These are phyloP conservation scores for Mortierella sp. DNA, from an alignment of 371 early-diverging fungal genomes.

Conservation along the genomic window DNA sequence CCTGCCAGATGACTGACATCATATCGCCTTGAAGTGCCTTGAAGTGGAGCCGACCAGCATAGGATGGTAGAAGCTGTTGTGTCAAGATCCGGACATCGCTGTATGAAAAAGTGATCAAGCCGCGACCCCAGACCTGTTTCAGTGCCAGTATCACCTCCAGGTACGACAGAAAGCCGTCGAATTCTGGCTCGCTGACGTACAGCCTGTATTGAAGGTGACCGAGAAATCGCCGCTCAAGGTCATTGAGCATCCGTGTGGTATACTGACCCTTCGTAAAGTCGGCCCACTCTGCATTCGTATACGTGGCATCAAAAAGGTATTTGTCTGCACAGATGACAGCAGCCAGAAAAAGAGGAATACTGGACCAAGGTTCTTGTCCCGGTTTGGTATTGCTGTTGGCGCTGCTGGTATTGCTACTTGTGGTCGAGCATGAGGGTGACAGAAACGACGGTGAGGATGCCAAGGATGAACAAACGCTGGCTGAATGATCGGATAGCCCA, in stretches of 20 bases:
- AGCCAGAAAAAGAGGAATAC: constrained; percentile 50
- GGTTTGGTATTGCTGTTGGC: neutral
- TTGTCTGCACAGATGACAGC: constrained; percentile 54
- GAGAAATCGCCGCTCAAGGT: constrained; percentile 61
- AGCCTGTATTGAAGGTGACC: constrained; percentile 57
- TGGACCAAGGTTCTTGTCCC: constrained; percentile 33
- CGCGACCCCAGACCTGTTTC: constrained; percentile 53
- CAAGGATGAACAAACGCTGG: neutral
- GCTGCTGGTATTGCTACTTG: neutral
- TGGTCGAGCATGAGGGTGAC: neutral
- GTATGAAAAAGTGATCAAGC: constrained; percentile 56
- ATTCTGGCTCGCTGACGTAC: constrained; percentile 59
- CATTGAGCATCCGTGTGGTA: constrained; percentile 60
- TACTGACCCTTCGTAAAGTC: constrained; percentile 63
- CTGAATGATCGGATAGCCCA: neutral
- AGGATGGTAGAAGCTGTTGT: constrained; percentile 57
- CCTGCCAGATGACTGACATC: constrained; percentile 44
- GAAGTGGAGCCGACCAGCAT: constrained; percentile 60
- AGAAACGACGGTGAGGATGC: neutral
- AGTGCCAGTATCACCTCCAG: constrained; percentile 61
- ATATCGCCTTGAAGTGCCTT: constrained; percentile 44
- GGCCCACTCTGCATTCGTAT: constrained; percentile 71
- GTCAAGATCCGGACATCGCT: constrained; percentile 63
- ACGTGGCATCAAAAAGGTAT: constrained; percentile 61
- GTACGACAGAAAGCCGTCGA: constrained; percentile 60